Evolutionary conservation across 768 basidiomycete genomes (phyloP), one percentile per base, ranked within the genome.

Genomic region (Pleurotus djamor): DNA sequence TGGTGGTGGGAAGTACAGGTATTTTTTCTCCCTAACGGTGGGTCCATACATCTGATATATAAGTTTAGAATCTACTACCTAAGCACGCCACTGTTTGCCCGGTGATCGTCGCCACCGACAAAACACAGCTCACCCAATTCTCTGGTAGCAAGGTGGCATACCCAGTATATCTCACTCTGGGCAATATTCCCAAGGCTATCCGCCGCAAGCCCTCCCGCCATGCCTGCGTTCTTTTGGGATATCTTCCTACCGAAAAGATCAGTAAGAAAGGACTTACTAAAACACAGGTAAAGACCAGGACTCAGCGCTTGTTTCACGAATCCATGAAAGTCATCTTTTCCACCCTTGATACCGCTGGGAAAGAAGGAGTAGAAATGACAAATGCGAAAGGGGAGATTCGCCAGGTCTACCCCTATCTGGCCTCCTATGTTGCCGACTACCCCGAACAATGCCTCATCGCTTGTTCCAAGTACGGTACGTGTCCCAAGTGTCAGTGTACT

Each of bases 161-260:
- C 62, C 78, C 78, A 0, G 72, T 82, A 0, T 82, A 82, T 62
- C 58, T 80, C 0, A 76, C 77, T 1, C 66, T 79, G 34, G 79
- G 76, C 0, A 79, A 79, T 43, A 67, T 79, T 10, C 62, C 67
- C 0, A 77, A 76, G 47, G 54, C 63, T 2, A 59, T 74, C 1
- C 64, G 74, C 0, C 63, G 72, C 0, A 67, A 76, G 58, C 72
- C 74, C 0, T 72, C 71, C 0, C 28, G 57, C 6, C 69, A 68
- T 13, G 76, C 74, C 0, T 67, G 63, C 13, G 63, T 79, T 1
- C 64, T 79, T 0, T 38, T 80, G 1, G 79, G 67, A 0, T 79
- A 80, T 54, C 68, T 81, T 1, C 72, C 77, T 0, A 69, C 74
- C 0, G 62, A 67, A 4, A 76, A 77, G 44, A 62, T 79, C 7